These are phyloP conservation scores for Lipomyces yamanashiensis DNA, from an alignment of 805 yeast species.

Conservation along the genomic window DNA sequence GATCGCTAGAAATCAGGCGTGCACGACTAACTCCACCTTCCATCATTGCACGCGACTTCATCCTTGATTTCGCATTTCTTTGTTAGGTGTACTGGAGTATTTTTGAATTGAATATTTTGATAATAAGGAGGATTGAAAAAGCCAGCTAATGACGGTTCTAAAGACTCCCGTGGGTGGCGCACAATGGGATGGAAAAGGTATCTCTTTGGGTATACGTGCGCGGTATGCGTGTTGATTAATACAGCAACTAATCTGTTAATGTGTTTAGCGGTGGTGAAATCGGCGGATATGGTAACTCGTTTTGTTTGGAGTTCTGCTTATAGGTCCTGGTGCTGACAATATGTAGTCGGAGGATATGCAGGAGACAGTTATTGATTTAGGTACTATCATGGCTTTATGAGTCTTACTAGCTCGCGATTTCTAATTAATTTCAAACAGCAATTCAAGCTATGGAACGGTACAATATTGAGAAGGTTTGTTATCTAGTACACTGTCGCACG, in stretches of 20 bases:
- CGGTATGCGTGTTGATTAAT: background rate
- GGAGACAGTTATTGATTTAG: conserved; percentile 40
- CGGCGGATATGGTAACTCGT: conserved; percentile 45
- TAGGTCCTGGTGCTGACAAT: background rate
- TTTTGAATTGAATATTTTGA: background rate
- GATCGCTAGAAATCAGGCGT: too few relatives aligned
- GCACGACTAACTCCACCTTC: too few relatives aligned
- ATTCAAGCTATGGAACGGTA: conserved; percentile 52
- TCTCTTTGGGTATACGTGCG: too few relatives aligned
- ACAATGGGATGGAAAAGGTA: conserved; percentile 36
- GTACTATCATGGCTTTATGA: conserved; percentile 24
- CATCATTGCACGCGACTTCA: too few relatives aligned
- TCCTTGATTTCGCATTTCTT: background rate
- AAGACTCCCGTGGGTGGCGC: conserved; percentile 4
- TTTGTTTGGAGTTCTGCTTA: background rate
- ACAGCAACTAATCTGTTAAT: background rate
- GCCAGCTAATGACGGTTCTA: background rate
- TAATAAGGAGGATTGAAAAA: conserved; percentile 2
- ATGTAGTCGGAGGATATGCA: conserved; percentile 43
- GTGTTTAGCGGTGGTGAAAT: conserved; percentile 40
- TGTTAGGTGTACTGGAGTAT: too few relatives aligned
- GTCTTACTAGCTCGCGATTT: background rate
- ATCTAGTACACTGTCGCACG: background rate
- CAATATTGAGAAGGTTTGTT: conserved; percentile 49
- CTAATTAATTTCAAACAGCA: conserved; percentile 40